Evolutionary conservation across 257 asterid species (phyloP).

Genomic region (Solanum clarkiae): DNA sequence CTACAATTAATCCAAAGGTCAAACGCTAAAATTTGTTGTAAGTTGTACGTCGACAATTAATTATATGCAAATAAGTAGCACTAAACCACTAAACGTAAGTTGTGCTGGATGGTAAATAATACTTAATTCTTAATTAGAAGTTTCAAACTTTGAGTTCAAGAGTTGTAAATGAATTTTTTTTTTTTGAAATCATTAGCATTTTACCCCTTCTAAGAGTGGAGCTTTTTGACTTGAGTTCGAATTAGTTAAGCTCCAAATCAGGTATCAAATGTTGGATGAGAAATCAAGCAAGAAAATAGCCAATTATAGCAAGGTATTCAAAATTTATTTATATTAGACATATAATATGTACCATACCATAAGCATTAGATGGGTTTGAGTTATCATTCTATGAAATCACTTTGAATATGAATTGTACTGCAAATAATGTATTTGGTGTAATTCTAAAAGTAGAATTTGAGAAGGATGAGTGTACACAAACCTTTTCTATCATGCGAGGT

Average conservation of each 20-base stretch:
- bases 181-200: neutral
- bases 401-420: neutral
- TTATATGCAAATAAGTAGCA: neutral
- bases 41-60: neutral
- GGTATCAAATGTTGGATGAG: rapidly evolving
- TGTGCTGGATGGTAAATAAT: neutral
- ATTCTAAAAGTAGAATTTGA: too few relatives aligned
- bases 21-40: neutral
- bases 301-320: neutral
- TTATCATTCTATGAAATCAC: neutral
- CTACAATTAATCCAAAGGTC: neutral
- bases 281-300: neutral
- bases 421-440: too few relatives aligned
- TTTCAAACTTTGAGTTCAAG: neutral
- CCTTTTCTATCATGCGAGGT: neutral
- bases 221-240: neutral
- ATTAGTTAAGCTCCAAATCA: neutral
- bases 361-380: neutral
- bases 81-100: neutral
- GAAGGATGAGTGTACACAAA: neutral
- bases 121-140: neutral
- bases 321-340: too few relatives aligned
- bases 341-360: neutral
- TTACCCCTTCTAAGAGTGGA: neutral
- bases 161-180: neutral